Evolutionary conservation across 495 filamentous ascomycete genomes (phyloP), one percentile per base, ranked within the genome.

Genomic region (Melanomma pulvis-pyrius): DNA sequence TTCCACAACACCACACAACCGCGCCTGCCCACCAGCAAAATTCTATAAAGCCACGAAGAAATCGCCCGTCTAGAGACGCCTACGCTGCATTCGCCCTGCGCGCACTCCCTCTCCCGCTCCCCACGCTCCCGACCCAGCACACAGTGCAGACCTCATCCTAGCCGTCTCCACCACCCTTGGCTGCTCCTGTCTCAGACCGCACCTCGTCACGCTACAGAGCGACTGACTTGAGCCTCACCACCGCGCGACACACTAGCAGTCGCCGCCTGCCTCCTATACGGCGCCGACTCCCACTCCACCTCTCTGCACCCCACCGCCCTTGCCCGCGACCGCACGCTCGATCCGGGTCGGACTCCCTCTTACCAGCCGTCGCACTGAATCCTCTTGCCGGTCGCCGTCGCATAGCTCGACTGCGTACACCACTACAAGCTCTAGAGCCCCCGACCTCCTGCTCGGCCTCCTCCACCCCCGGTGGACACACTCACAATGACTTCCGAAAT

Each of bases 401-500:
- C 51, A 60, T 60, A 61, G 15, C 52, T 39, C 57, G 47, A 51
- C 39, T 50, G 48, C 25, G 7, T 26, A 50, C n/a, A 24, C 48
- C 48, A 3, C 25, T 24, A 24, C 25, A 6, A 12, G 7, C 48
- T 25, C 52, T 19, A 60, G 25, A 54, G 15, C 48, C 44, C 51
- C 44, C 36, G 36, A 55, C 34, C 32, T 34, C 22, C 32, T 21
- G 24, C 13, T 34, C 58, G 50, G 15, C 29, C 21, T 22, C 19
- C 36, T 29, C 53, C 60, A 53, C 56, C 55, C n/a, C 17, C 25
- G 65, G 59, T 56, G 60, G 50, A 29, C 48, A 26, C 49, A 5
- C 32, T 30, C 66, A 69, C 50, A 69, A 77, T 77, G 75, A 74
- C 75, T 39, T 57, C 74, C 24, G 74, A 76, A 55, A 74, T 78